Evolutionary conservation across 2,329 filamentous ascomycete species (phyloP).

Genomic region (Diaporthe velutina): DNA sequence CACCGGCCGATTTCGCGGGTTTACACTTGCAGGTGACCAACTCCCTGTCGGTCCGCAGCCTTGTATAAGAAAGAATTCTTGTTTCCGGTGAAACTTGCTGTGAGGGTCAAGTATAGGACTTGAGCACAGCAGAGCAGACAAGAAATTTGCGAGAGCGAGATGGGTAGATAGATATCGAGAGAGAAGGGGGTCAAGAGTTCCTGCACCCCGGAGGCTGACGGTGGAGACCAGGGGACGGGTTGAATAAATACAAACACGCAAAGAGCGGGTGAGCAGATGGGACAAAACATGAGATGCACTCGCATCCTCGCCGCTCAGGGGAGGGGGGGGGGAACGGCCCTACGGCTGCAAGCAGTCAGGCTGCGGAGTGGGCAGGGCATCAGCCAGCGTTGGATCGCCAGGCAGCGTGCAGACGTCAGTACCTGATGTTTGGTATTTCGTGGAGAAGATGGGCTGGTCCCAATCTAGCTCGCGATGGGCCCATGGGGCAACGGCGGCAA

Average conservation of each 20-base stretch:
- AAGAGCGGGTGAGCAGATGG: conserved; percentile 31
- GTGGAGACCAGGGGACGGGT: conserved; percentile 25
- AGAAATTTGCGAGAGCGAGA: conserved; percentile 5
- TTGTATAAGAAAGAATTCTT: conserved; percentile 4
- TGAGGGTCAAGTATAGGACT: conserved; percentile 1
- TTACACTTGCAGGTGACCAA: conserved; percentile 12
- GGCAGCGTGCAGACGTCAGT: conserved; percentile 34
- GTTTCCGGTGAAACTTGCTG: conserved; percentile 2
- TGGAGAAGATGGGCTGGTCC: conserved; percentile 30
- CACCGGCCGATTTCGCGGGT: conserved; percentile 23
- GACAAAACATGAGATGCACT: conserved; percentile 32
- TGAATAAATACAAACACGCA: conserved; percentile 32
- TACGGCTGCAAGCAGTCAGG: conserved; percentile 5
- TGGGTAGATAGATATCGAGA: conserved; percentile 4
- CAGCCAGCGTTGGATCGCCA: conserved; percentile 4
- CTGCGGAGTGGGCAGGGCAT: conserved; percentile 28
- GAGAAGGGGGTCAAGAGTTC: conserved; percentile 12
- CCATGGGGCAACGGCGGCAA: conserved; percentile 24
- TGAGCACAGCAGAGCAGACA: background rate
- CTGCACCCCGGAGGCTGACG: conserved; percentile 29
- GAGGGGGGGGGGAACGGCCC: conserved; percentile 13
- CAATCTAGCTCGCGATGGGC: conserved; percentile 4
- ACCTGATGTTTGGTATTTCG: conserved; percentile 17
- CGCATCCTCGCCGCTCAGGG: conserved; percentile 23
- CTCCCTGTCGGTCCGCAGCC: conserved; percentile 12